Percentiles rank a stretch among this genome's conserved stretches.
phyloP scores from a whole-genome alignment of 306 rosid genomes.

The Vigna radiata region DNA sequence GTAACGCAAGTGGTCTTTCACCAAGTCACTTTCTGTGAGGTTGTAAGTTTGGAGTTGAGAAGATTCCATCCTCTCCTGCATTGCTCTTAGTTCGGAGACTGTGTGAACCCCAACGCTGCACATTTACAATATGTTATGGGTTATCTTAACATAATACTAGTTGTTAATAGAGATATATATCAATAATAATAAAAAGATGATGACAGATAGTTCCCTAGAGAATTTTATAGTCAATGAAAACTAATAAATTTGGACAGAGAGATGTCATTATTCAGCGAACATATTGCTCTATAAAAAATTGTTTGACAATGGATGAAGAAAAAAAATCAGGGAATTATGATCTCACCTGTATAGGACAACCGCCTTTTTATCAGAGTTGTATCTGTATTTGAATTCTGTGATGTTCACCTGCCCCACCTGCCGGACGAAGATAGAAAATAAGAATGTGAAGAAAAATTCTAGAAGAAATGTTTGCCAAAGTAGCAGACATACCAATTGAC shows the following conservation, averaged over 20 bases:
- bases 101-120: conserved; percentile 90
- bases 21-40: conserved; percentile 83
- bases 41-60: conserved; percentile 68
- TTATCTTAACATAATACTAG: not conserved
- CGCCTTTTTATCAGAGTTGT: conserved; percentile 62
- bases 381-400: conserved; percentile 92
- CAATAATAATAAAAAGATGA: not conserved
- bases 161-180: not conserved
- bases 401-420: conserved; percentile 88
- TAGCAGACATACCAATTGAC: conserved; percentile 70
- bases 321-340: not conserved
- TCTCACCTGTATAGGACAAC: conserved; percentile 85
- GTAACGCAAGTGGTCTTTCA: conserved; percentile 92
- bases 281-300: not conserved
- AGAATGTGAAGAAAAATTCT: conserved; percentile 32
- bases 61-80: conserved; percentile 68
- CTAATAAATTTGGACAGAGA: not conserved
- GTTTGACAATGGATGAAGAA: not conserved
- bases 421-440: conserved; percentile 38
- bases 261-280: not conserved
- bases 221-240: conserved; percentile 18
- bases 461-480: conserved; percentile 11
- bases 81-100: conserved; percentile 66
- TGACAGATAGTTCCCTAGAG: not conserved
- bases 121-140: conserved; percentile 1